phyloP scores from a whole-genome alignment of 2,329 filamentous ascomycete species.

The Aspergillus ochraceus region DNA sequence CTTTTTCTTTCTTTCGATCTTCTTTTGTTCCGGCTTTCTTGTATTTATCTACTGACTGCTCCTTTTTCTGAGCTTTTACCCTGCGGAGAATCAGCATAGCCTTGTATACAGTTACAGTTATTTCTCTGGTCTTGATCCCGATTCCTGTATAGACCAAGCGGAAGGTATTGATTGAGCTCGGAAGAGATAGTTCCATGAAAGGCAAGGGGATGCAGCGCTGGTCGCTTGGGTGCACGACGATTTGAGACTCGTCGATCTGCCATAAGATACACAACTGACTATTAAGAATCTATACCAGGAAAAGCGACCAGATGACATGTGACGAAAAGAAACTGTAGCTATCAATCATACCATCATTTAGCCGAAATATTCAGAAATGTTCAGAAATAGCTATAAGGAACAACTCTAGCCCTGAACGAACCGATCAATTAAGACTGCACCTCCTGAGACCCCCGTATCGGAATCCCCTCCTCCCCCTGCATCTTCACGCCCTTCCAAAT shows the following conservation, averaged over 20 bases:
- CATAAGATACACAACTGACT: too few relatives aligned
- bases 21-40: slow-evolving; percentile 9
- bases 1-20: slow-evolving; percentile 9
- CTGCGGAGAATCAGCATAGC: slow-evolving; percentile 17
- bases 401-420: too few relatives aligned
- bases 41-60: slow-evolving; percentile 17
- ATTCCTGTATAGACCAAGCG: not conserved
- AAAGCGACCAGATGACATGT: too few relatives aligned
- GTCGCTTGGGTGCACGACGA: not conserved
- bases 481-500: not conserved
- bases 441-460: not conserved
- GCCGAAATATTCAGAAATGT: too few relatives aligned
- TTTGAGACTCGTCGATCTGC: not conserved
- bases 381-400: too few relatives aligned
- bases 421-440: not conserved
- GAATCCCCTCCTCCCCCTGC: not conserved
- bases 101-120: slow-evolving; percentile 13
- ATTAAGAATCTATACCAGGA: too few relatives aligned
- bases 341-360: not conserved
- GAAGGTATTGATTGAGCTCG: not conserved
- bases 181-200: not conserved
- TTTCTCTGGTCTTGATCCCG: not conserved
- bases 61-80: slow-evolving; percentile 7
- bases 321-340: not conserved
- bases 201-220: not conserved